Base-by-base conservation (phyloP, 768 basidiomycete species). In the Mycena venus region DNA sequence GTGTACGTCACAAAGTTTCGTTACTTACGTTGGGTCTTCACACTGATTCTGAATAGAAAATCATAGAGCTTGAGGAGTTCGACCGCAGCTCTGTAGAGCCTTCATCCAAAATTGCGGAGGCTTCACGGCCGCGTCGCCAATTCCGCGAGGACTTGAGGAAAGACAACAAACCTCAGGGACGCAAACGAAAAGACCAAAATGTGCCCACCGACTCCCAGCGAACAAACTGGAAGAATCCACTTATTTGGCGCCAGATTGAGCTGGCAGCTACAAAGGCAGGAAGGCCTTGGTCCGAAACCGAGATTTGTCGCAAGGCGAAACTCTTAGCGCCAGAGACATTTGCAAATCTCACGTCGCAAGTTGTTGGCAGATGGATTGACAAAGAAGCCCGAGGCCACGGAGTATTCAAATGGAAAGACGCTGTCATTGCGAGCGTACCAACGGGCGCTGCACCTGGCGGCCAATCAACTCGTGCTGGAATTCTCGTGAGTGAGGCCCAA, bases 321-420 rank as follows among this genome's bases (percentile, higher is more conserved):
- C n/a, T 27, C 7, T 6, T 55, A 9, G 38, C 40, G 14, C 70
- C 73, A 7, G 34, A 68, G n/a, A 49, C 49, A 31, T 77, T 77
- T 25, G 4, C 2, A 1, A 29, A 15, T 2, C 38, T 77, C 9
- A 74, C 62, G n/a, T 4, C 47, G 27, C 73, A 74, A 27, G 73
- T 74, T 27, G 29, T 77, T 27, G 73, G 73, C 2, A 19, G 29
- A 8, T 77, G 75, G 75, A 74, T 77, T 47, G 51, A 55, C 5
- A 38, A 40, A 9, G 65, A 66, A n/a, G 49, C 68, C 15, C 23
- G 49, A 14, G 53, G 17, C 32, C 7, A 5, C 8, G 31, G 44
- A 19, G 15, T 31, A 4, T 55, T 31, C 27, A 55, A 15, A 31
- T 68, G 67, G 67, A 58, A 31, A 19, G 55, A 58, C n/a, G 2